Conservation (phyloP, 2,329 filamentous ascomycete species). For the Alternaria triticimaculans region DNA sequence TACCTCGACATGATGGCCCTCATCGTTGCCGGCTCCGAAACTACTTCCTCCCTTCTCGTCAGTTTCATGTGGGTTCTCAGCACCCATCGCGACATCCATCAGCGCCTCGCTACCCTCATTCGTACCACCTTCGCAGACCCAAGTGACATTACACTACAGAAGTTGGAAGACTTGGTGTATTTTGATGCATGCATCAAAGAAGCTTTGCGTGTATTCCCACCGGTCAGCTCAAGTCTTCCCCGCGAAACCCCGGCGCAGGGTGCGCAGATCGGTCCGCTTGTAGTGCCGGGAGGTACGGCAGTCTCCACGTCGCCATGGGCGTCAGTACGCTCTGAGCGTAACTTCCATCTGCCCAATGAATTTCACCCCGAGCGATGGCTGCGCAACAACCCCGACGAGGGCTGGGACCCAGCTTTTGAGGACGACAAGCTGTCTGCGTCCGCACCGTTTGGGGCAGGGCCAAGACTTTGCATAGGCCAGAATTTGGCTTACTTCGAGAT, state of each 20-base stretch:
- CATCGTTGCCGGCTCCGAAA: background rate
- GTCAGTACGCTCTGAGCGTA: background rate
- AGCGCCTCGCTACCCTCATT: background rate
- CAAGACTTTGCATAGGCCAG: background rate
- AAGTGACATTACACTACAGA: background rate
- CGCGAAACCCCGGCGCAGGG: background rate
- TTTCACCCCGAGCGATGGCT: background rate
- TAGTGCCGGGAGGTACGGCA: background rate
- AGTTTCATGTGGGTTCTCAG: background rate
- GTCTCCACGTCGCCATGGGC: background rate
- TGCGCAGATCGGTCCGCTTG: background rate
- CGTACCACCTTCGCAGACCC: background rate
- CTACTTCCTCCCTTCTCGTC: background rate
- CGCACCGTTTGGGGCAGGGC: background rate
- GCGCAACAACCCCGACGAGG: background rate
- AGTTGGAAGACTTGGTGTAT: background rate
- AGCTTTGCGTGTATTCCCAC: background rate
- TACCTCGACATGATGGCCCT: background rate
- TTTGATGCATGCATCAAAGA: background rate
- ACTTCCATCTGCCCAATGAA: background rate
- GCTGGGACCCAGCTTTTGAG: background rate
- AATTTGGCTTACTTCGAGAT: background rate
- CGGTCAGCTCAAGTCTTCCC: background rate
- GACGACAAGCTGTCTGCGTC: background rate
- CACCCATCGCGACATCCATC: background rate